Evolutionary conservation across 352 stramenopile genomes (phyloP).

Genomic region (Thraustotheca clavata): DNA sequence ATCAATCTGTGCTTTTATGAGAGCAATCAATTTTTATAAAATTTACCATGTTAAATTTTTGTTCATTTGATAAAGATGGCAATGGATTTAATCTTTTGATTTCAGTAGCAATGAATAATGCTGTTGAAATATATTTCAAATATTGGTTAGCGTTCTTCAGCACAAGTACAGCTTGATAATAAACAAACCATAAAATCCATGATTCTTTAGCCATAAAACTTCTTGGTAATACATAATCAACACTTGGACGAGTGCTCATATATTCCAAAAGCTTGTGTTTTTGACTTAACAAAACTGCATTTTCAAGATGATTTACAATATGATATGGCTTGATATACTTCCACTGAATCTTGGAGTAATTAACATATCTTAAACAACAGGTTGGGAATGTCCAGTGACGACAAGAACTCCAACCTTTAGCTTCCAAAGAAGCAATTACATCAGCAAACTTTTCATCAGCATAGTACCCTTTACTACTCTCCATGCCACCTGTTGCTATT

Average conservation of each 20-base stretch:
- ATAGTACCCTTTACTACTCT: background rate
- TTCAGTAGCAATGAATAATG: background rate
- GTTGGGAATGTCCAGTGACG: constrained; percentile 46
- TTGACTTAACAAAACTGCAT: constrained; percentile 49
- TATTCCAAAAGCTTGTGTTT: constrained; percentile 35
- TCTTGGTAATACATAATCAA: constrained; percentile 5
- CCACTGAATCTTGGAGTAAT: constrained; percentile 64
- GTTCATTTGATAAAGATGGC: background rate
- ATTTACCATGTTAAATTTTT: background rate
- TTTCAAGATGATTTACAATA: constrained; percentile 59
- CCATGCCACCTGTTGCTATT: too few species aligned
- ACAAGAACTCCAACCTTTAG: constrained; percentile 41
- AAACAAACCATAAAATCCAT: constrained; percentile 48
- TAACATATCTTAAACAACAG: constrained; percentile 54
- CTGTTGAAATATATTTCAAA: background rate
- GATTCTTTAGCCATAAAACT: constrained; percentile 26
- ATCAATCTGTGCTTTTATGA: constrained; percentile 17
- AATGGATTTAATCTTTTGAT: background rate
- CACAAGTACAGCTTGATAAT: constrained; percentile 35
- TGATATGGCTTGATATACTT: constrained; percentile 30
- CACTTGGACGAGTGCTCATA: constrained; percentile 26
- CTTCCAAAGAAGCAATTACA: constrained; percentile 33
- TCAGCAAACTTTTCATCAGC: constrained; percentile 24
- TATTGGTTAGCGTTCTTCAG: constrained; percentile 27
- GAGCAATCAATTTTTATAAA: background rate